Percentiles rank a stretch among this genome's conserved stretches.
Evolutionary conservation across 805 yeast species (phyloP).

Genomic region (Kuraishia piskuri): DNA sequence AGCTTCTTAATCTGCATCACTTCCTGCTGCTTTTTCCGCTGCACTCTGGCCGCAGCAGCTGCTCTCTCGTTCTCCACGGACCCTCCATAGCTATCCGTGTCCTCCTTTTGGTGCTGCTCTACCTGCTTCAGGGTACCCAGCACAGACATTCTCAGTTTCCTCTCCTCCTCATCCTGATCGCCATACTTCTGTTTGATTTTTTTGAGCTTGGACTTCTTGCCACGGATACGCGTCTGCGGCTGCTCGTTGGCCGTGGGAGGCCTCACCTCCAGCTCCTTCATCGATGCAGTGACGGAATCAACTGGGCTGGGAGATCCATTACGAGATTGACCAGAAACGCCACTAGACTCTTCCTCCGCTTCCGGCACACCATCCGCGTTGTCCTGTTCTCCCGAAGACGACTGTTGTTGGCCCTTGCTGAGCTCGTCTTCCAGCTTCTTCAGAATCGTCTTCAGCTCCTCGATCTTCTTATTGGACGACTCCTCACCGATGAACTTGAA

Average conservation of each 20-base stretch:
- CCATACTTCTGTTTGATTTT: conserved; percentile 78
- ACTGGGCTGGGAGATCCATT: conserved; percentile 6
- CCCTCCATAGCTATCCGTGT: neutral
- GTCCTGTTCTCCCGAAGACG: neutral
- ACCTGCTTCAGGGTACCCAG: conserved; percentile 73
- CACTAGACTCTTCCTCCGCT: conserved; percentile 3
- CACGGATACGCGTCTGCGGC: conserved; percentile 49
- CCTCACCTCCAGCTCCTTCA: conserved; percentile 3
- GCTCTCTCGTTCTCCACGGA: conserved; percentile 3
- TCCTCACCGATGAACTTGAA: conserved; percentile 18
- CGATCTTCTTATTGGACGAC: conserved; percentile 13
- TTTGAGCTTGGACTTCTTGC: conserved; percentile 77
- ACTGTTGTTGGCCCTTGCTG: neutral
- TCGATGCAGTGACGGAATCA: conserved; percentile 7
- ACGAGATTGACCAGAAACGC: conserved; percentile 2
- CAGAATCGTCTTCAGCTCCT: conserved; percentile 22
- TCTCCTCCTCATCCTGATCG: conserved; percentile 89
- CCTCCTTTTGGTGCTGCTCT: conserved; percentile 15
- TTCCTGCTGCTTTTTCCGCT: conserved; percentile 19
- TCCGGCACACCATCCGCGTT: neutral
- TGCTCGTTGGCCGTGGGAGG: conserved; percentile 12
- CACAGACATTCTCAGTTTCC: conserved; percentile 63
- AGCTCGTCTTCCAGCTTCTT: conserved; percentile 13
- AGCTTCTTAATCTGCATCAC: conserved; percentile 21
- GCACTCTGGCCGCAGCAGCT: conserved; percentile 3